phyloP scores from a whole-genome alignment of 192 early-diverging fungal species.

The Coemansia sp. region DNA sequence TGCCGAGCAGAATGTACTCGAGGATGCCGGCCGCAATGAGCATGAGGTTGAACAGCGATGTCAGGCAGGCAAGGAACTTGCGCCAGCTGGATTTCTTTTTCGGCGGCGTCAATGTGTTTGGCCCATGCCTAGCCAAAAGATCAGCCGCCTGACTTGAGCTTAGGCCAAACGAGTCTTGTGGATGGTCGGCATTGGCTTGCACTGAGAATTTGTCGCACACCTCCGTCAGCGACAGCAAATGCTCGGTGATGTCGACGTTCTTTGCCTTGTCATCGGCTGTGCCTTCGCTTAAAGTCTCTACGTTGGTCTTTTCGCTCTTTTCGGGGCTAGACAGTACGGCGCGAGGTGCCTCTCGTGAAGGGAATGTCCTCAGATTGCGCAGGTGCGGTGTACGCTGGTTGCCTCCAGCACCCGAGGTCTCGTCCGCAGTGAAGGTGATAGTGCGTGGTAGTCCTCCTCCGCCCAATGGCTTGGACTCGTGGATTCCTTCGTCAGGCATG shows the following conservation, averaged over 20 bases:
- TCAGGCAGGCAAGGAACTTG: slow-evolving; percentile 75
- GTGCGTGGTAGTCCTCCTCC: slow-evolving; percentile 18
- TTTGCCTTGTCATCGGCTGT: slow-evolving; percentile 21
- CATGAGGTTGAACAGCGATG: slow-evolving; percentile 87
- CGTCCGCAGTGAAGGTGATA: slow-evolving; percentile 26
- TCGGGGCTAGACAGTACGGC: background rate
- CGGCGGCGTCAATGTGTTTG: slow-evolving; percentile 86
- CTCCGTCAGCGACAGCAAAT: slow-evolving; percentile 62
- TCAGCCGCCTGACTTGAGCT: slow-evolving; percentile 62
- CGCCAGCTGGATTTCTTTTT: slow-evolving; percentile 76
- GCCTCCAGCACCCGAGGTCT: slow-evolving; percentile 5
- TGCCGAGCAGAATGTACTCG: slow-evolving; percentile 76
- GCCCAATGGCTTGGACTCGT: slow-evolving; percentile 5
- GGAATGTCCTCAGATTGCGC: slow-evolving; percentile 10
- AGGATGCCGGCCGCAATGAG: slow-evolving; percentile 82
- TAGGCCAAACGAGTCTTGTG: slow-evolving; percentile 74
- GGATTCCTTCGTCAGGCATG: slow-evolving; percentile 11
- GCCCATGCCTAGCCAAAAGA: slow-evolving; percentile 73
- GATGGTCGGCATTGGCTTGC: slow-evolving; percentile 61
- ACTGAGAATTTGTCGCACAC: slow-evolving; percentile 57
- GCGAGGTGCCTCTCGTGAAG: slow-evolving; percentile 16
- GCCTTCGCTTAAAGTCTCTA: background rate
- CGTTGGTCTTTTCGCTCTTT: slow-evolving; percentile 6
- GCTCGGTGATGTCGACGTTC: slow-evolving; percentile 60
- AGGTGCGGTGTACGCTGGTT: slow-evolving; percentile 9